These are phyloP conservation scores for Paecilomyces variotii DNA, from an alignment of 2,329 filamentous ascomycete species.

Conservation along the genomic window DNA sequence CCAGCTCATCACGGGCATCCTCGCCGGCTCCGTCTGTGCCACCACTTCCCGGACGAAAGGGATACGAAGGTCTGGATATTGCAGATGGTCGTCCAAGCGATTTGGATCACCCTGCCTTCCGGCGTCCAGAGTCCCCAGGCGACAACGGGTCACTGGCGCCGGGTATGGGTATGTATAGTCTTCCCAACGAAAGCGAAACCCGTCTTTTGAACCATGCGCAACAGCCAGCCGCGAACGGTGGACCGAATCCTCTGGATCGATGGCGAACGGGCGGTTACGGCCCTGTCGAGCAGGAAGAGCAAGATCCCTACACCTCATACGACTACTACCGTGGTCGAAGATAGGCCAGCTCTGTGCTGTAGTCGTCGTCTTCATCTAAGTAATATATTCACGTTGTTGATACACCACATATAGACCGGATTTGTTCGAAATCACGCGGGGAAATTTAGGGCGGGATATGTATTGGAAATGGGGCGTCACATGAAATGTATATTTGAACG, in stretches of 20 bases:
- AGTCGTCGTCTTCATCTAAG: background rate
- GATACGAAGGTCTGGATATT: slow-evolving; percentile 18
- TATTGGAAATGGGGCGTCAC: background rate
- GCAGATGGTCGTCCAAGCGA: slow-evolving; percentile 12
- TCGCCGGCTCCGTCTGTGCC: slow-evolving; percentile 33
- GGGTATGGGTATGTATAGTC: slow-evolving; percentile 23
- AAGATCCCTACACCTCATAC: slow-evolving; percentile 22
- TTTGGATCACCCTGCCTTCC: slow-evolving; percentile 30
- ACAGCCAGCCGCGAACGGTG: slow-evolving; percentile 9
- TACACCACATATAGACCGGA: background rate
- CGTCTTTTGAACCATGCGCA: slow-evolving; percentile 27
- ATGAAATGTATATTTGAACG: background rate
- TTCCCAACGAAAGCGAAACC: slow-evolving; percentile 32
- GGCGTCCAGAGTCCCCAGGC: slow-evolving; percentile 18
- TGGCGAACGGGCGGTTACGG: slow-evolving; percentile 31
- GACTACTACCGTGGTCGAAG: slow-evolving; percentile 22
- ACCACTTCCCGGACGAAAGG: slow-evolving; percentile 10
- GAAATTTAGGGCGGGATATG: background rate
- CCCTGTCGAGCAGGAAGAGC: slow-evolving; percentile 27
- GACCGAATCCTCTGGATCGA: slow-evolving; percentile 17
- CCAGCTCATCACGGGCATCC: slow-evolving; percentile 31
- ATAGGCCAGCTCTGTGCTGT: slow-evolving; percentile 1
- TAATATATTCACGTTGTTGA: background rate
- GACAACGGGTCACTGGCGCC: slow-evolving; percentile 12
- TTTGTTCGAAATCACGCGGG: background rate